phyloP scores from a whole-genome alignment of 768 basidiomycete species.

The Panellus pusillus region DNA sequence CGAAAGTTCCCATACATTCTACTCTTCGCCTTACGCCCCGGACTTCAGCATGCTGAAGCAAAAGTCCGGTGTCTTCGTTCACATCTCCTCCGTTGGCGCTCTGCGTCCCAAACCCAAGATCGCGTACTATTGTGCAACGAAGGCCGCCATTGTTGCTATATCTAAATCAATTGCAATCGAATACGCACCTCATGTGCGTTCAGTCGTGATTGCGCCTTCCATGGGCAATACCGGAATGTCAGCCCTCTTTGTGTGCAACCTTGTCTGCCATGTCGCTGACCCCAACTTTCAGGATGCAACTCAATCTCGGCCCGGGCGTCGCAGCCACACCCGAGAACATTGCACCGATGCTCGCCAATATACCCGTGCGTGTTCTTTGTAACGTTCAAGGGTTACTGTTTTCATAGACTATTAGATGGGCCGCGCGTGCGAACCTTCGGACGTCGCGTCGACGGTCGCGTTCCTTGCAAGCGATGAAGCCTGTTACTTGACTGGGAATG shows the following conservation, averaged over 20 bases:
- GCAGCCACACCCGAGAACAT: conserved; percentile 8
- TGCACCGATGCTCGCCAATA: conserved; percentile 13
- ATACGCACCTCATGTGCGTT: conserved; percentile 6
- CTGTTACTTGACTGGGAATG: conserved; percentile 9
- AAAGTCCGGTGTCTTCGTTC: conserved; percentile 10
- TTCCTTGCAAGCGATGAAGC: conserved; percentile 12
- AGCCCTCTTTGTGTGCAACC: neutral
- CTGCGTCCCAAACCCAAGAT: conserved; percentile 8
- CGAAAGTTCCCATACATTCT: neutral
- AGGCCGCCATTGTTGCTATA: conserved; percentile 9
- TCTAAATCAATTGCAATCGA: conserved; percentile 11
- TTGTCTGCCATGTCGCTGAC: neutral
- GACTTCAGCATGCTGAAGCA: conserved; percentile 2
- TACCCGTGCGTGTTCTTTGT: conserved; percentile 1
- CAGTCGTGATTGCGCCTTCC: conserved; percentile 10
- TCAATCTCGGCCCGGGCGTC: conserved; percentile 11
- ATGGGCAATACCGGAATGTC: conserved; percentile 16
- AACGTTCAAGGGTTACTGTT: neutral
- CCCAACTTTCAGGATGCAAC: conserved; percentile 4
- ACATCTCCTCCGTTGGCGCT: conserved; percentile 10
- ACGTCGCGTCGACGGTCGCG: conserved; percentile 9
- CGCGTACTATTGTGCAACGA: conserved; percentile 10
- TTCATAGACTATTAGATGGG: conserved; percentile 1
- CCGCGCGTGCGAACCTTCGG: conserved; percentile 10
- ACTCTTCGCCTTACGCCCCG: neutral